Base-by-base conservation (phyloP, 1,284 basidiomycete genomes). In the Cutaneotrichosporon mucoides region DNA sequence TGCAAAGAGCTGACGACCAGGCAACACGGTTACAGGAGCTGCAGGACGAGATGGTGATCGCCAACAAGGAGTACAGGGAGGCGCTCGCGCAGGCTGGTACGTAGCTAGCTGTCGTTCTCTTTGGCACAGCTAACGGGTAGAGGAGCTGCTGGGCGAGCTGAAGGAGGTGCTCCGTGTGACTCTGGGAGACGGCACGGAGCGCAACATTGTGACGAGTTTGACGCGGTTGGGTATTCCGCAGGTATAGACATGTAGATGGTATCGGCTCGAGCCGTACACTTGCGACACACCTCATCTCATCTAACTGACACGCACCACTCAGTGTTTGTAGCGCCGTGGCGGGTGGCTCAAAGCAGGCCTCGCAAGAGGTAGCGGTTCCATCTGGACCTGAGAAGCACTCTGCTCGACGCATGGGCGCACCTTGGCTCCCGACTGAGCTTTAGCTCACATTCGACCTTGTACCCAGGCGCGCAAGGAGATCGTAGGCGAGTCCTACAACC, bases 1-100 rank as follows among this genome's bases (percentile, higher is more conserved):
- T n/a, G n/a, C n/a, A 11, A 13, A 37, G 35, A 15, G 48, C 61
- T 55, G 33, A 56, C 33, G n/a, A 15, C 10, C 59, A 76, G 75
- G 68, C 70, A 0, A 36, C 60, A 5, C 61, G 76, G 15, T 49
- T 78, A 38, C 43, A 61, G 24, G 66, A 70, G 44, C 61, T 78
- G 34, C 75, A 77, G 58, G 63, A 36, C 0, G 76, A 78, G 62
- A 71, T 76, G 64, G 55, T 70, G 7, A 58, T 60, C 0, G 74
- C 72, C 3, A 77, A 78, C 54, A 57, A 61, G 15, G 76, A 76
- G 49, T 77, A 78, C 54, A 68, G 66, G 56, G 70, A 70, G 15
- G 74, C 72, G 10, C 55, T 76, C 3, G 54, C 64, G 13, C 68
- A 73, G 62, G 72, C 76, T 36, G 72, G 76, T 73, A 42, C 40